Conservation (phyloP, 2,329 filamentous ascomycete genomes). For the Colletotrichum filicis region DNA sequence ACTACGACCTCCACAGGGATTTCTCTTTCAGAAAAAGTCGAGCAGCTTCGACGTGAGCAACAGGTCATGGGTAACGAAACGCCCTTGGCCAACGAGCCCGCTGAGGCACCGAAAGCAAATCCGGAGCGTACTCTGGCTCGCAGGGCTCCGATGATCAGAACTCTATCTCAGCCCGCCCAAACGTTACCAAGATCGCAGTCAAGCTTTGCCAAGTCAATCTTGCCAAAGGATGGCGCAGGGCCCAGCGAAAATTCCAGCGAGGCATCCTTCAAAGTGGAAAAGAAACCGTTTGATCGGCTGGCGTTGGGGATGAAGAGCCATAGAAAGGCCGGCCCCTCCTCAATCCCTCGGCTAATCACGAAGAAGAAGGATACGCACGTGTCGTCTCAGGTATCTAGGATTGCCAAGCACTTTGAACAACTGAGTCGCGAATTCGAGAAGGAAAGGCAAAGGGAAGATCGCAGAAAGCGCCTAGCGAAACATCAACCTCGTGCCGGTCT, state of each 20-base stretch:
- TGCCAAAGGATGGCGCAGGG: conserved; percentile 47
- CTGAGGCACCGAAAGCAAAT: conserved; percentile 40
- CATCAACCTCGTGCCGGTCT: conserved; percentile 80
- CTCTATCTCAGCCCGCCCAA: conserved; percentile 63
- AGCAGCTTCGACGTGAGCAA: conserved; percentile 64
- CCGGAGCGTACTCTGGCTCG: conserved; percentile 54
- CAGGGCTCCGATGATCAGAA: conserved; percentile 62
- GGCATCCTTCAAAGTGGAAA: conserved; percentile 68
- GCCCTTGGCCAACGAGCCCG: conserved; percentile 34
- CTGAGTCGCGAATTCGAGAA: conserved; percentile 96
- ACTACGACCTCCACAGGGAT: conserved; percentile 31
- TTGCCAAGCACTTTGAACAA: conserved; percentile 96
- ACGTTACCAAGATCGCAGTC: conserved; percentile 59
- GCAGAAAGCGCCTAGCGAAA: conserved; percentile 82
- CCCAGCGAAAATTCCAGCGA: conserved; percentile 47
- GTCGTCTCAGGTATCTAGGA: conserved; percentile 87
- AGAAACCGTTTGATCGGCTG: conserved; percentile 80
- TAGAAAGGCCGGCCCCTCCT: conserved; percentile 70
- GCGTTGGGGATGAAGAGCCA: conserved; percentile 73
- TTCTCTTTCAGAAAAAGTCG: conserved; percentile 58
- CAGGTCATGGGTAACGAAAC: conserved; percentile 47
- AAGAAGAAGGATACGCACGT: conserved; percentile 82
- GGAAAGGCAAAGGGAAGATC: conserved; percentile 83
- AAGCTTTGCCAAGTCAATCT: conserved; percentile 52
- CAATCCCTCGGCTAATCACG: conserved; percentile 89